Evolutionary conservation across 257 asterid genomes (phyloP), one percentile per base, ranked within the genome.

Genomic region (Marsdenia floribunda): DNA sequence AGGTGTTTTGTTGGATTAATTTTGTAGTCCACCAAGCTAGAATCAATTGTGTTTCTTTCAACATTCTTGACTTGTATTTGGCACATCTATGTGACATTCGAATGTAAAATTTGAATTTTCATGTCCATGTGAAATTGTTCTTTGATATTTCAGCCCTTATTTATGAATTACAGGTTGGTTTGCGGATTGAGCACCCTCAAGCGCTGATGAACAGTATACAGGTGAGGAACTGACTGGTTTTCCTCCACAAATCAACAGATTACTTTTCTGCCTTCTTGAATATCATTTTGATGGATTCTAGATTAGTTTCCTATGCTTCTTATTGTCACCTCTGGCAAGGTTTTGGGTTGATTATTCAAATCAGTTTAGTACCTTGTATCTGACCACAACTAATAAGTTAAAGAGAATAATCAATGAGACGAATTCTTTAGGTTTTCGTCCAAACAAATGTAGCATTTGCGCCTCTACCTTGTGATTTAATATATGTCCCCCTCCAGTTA

Each of bases 151-250:
- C 13, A 35, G 12, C 19, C 38, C 5, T 55, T 58, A 53, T 38
- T 22, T 75, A 18, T 37, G 61, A 26, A 79, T 60, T 67, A 76
- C 87, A 92, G 96, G 97, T 94, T 33, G 99, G 99, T 60, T 84
- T 94, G 83, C 93, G 99, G 68, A 75, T 90, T 73, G 99, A 94
- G 87, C 99, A 94, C 85, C 99, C 98, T 76, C 99, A 92, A 79
- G 91, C 88, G 82, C 73, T 94, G 87, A 88, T 92, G 73, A 87
- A 94, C 83, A 82, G 82, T 80, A 94, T 94, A 75, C 97, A 94
- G 97, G 98, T 94, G 68, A 2, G 82, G 79, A 1, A 37, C 54
- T 52, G 57, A 11, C 68, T 47, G 22, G 42, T 12, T 52, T 0
- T 37, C 2, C 7, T 1, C 33, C 15, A 15, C 21, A n/a, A 46